Evolutionary conservation across 257 asterid genomes (phyloP).

Genomic region (Solanum piurae): DNA sequence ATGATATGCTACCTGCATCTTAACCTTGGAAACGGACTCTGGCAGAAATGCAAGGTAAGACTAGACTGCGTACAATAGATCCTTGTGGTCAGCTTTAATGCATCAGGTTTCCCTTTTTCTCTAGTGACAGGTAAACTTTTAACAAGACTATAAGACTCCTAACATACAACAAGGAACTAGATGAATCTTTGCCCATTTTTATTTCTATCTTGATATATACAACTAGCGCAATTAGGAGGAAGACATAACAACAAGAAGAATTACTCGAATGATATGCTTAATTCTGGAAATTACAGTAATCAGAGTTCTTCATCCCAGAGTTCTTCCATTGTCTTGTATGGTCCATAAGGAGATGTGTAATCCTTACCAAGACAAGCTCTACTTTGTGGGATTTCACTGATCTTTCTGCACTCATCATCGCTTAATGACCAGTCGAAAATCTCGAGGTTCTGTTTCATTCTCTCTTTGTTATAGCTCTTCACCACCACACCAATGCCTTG

Average conservation of each 20-base stretch:
- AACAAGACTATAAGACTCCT: not conserved
- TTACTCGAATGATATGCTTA: not conserved
- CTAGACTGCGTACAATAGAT: no score
- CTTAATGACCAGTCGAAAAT: slow-evolving; percentile 49
- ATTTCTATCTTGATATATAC: not conserved
- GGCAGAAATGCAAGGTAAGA: no score
- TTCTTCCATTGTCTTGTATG: slow-evolving; percentile 43
- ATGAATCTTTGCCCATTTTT: not conserved
- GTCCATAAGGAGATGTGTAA: slow-evolving; percentile 50
- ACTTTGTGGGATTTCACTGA: slow-evolving; percentile 41
- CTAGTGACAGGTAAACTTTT: not conserved
- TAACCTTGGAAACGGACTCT: no score
- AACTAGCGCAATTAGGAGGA: not conserved
- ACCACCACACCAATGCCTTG: slow-evolving; percentile 49
- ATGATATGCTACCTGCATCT: not conserved
- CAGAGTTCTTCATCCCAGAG: slow-evolving; percentile 48
- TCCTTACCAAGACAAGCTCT: slow-evolving; percentile 46
- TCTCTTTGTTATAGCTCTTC: slow-evolving; percentile 52
- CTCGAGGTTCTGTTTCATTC: slow-evolving; percentile 53
- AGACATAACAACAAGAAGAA: not conserved
- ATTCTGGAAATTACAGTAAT: not conserved
- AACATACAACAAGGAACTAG: not conserved
- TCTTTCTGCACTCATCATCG: slow-evolving; percentile 29
- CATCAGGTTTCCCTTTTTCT: no score
- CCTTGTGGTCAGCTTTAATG: no score